phyloP scores from a whole-genome alignment of 1,139 yeast genomes.

The Suhomyces coccinellae region DNA sequence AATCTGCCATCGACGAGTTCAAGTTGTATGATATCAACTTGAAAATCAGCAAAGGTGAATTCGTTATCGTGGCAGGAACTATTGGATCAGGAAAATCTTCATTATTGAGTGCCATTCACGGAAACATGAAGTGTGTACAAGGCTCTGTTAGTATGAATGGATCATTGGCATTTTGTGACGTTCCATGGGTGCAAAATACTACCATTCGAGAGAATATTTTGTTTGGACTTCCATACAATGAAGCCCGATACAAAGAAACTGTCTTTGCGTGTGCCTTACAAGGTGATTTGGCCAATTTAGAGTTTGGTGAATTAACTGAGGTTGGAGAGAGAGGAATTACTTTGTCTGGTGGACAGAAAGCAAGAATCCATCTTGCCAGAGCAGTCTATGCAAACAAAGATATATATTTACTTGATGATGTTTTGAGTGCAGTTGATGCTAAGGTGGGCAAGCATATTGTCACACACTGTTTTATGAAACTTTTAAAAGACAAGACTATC shows the following conservation, averaged over 20 bases:
- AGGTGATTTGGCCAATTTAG: conserved; percentile 35
- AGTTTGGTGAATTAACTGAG: conserved; percentile 41
- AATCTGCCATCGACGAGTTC: not conserved
- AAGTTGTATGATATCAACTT: conserved; percentile 38
- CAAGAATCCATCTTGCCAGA: conserved; percentile 44
- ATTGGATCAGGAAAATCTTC: conserved; percentile 75
- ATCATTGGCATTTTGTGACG: conserved; percentile 42
- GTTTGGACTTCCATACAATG: conserved; percentile 54
- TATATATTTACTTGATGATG: conserved; percentile 41
- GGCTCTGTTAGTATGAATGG: conserved; percentile 54
- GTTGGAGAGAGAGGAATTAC: conserved; percentile 47
- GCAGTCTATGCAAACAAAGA: conserved; percentile 38
- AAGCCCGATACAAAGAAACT: conserved; percentile 46
- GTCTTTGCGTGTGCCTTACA: conserved; percentile 42
- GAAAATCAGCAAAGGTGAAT: conserved; percentile 54
- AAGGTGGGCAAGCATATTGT: conserved; percentile 78
- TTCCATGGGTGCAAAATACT: conserved; percentile 84
- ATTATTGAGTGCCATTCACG: conserved; percentile 58
- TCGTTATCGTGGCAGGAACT: conserved; percentile 63
- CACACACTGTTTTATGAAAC: conserved; percentile 63
- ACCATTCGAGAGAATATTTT: conserved; percentile 73
- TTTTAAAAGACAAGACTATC: conserved; percentile 61
- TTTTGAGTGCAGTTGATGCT: conserved; percentile 43
- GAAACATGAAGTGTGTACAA: conserved; percentile 50
- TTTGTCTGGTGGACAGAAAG: conserved; percentile 46